Evolutionary conservation across 139 green algal species (phyloP).

Genomic region (Tetratostichococcus sp.): DNA sequence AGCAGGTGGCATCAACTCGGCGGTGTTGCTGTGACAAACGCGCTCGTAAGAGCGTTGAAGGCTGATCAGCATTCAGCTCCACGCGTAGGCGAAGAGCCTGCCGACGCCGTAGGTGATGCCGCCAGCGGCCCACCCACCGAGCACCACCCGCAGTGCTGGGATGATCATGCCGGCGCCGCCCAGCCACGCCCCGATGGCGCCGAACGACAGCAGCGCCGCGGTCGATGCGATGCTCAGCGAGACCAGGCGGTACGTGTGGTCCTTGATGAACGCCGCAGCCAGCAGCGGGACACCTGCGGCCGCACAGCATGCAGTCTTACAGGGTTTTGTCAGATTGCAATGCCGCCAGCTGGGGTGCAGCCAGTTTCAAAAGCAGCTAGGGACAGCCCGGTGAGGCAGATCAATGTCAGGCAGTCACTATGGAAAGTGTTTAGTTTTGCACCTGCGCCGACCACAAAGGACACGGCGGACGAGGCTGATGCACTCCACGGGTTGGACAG

Average conservation of each 20-base stretch:
- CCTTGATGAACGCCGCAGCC: slow-evolving; percentile 50
- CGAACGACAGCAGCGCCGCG: slow-evolving; percentile 45
- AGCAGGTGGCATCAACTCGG: too few relatives aligned
- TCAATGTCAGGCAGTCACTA: too few relatives aligned
- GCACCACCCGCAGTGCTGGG: slow-evolving; percentile 57
- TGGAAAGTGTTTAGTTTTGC: too few relatives aligned
- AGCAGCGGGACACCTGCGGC: slow-evolving; percentile 63
- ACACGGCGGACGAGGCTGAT: neutral
- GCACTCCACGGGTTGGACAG: slow-evolving; percentile 70
- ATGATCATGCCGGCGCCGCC: slow-evolving; percentile 51
- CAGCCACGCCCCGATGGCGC: slow-evolving; percentile 56
- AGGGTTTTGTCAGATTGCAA: too few relatives aligned
- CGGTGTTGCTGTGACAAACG: too few relatives aligned
- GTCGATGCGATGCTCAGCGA: slow-evolving; percentile 29
- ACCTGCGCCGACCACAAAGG: neutral
- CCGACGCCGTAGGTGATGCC: slow-evolving; percentile 71
- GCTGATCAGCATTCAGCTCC: too few relatives aligned
- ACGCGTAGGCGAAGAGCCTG: slow-evolving; percentile 32
- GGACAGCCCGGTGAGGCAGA: too few relatives aligned
- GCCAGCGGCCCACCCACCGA: slow-evolving; percentile 80
- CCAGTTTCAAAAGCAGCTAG: too few relatives aligned
- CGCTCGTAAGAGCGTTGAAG: too few relatives aligned
- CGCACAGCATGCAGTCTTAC: too few relatives aligned
- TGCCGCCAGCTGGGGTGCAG: too few relatives aligned
- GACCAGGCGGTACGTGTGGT: slow-evolving; percentile 32